These are phyloP conservation scores for Gomphus sp. DNA, from an alignment of 1,284 basidiomycete species.

Conservation along the genomic window DNA sequence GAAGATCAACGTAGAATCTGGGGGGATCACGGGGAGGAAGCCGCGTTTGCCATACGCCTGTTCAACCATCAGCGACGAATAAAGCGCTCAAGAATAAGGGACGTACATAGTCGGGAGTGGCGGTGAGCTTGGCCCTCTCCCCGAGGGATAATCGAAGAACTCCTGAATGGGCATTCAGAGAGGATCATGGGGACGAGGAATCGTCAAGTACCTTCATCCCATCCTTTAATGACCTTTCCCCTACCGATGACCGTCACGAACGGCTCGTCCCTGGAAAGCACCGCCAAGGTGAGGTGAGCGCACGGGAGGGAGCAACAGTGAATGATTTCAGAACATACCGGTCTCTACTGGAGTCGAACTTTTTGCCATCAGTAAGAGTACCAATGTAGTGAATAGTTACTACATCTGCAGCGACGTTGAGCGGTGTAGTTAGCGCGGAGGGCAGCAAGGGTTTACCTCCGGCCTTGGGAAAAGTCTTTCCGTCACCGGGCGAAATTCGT, in stretches of 20 bases:
- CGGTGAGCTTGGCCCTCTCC: constrained; percentile 63
- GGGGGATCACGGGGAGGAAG: constrained; percentile 76
- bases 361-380: constrained; percentile 46
- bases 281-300: not conserved
- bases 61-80: constrained; percentile 1
- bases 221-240: constrained; percentile 80
- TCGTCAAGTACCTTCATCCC: constrained; percentile 75
- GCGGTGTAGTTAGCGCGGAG: constrained; percentile 14
- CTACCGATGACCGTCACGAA: constrained; percentile 74
- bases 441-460: constrained; percentile 30
- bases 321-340: constrained; percentile 32
- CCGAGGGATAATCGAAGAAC: constrained; percentile 71
- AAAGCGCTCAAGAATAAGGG: constrained; percentile 3
- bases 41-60: constrained; percentile 65
- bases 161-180: constrained; percentile 30
- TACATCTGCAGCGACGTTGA: constrained; percentile 27
- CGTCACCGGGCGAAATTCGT: constrained; percentile 33
- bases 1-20: constrained; percentile 68
- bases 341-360: constrained; percentile 68
- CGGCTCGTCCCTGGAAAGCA: constrained; percentile 34
- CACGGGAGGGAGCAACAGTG: too few species aligned
- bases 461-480: constrained; percentile 36
- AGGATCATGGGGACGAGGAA: constrained; percentile 7
- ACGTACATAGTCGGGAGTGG: constrained; percentile 60
- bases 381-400: constrained; percentile 70